Evolutionary conservation across 768 basidiomycete species (phyloP).

Genomic region (Psilocybe cubensis): DNA sequence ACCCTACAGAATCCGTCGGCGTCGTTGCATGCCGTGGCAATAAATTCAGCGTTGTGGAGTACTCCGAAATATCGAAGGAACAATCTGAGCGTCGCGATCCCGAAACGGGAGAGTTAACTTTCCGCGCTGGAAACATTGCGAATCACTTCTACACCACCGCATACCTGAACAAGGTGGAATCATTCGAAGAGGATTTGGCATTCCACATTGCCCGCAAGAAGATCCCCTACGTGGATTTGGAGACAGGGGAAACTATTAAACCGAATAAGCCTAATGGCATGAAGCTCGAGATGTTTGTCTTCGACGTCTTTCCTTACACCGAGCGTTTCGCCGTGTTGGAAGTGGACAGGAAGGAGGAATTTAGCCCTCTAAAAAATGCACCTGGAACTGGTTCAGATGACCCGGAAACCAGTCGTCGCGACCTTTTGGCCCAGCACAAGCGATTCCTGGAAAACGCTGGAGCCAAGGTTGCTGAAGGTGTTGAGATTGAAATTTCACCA

Average conservation of each 20-base stretch:
- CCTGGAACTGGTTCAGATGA: slow-evolving; percentile 91
- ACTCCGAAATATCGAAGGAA: slow-evolving; percentile 91
- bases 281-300: slow-evolving; percentile 99
- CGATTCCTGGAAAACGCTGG: slow-evolving; percentile 84
- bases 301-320: slow-evolving; percentile 97
- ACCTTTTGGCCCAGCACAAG: slow-evolving; percentile 86
- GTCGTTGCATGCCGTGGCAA: slow-evolving; percentile 87
- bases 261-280: slow-evolving; percentile 95
- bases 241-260: slow-evolving; percentile 71
- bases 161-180: slow-evolving; percentile 78
- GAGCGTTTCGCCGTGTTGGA: slow-evolving; percentile 84
- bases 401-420: slow-evolving; percentile 87
- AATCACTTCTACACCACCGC: slow-evolving; percentile 96
- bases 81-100: slow-evolving; percentile 80
- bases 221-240: slow-evolving; percentile 81
- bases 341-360: slow-evolving; percentile 87
- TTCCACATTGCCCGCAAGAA: slow-evolving; percentile 99
- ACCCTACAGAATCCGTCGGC: slow-evolving; percentile 90
- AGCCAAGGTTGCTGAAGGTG: slow-evolving; percentile 67
- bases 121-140: slow-evolving; percentile 96
- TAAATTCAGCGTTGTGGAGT: slow-evolving; percentile 93
- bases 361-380: slow-evolving; percentile 97
- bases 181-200: slow-evolving; percentile 86
- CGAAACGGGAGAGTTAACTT: slow-evolving; percentile 75
- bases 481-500: slow-evolving; percentile 92